phyloP scores from a whole-genome alignment of 257 asterid species.

The Forsythia suspensa region DNA sequence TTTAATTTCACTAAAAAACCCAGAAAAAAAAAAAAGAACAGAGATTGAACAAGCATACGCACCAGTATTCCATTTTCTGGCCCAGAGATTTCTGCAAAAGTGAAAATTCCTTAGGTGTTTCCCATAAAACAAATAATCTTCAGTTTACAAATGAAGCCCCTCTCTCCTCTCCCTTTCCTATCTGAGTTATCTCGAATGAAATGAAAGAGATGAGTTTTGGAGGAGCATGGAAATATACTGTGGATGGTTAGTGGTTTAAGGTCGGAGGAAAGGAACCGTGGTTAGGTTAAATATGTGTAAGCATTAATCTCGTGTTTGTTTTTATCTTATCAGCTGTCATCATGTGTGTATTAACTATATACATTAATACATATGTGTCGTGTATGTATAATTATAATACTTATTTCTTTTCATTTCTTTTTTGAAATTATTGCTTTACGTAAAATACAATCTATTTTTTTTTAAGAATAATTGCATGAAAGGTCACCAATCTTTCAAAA shows the following conservation, averaged over 20 bases:
- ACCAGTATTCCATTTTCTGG: conserved; percentile 34
- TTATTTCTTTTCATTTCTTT: too few species aligned
- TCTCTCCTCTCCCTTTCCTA: not conserved
- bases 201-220: conserved; percentile 1
- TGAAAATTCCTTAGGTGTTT: conserved; percentile 6
- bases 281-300: conserved; percentile 37
- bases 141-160: conserved; percentile 22
- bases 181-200: not conserved
- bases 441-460: too few species aligned
- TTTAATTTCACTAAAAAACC: not conserved
- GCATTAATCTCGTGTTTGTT: not conserved
- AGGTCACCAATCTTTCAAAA: too few species aligned
- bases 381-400: too few species aligned
- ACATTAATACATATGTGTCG: too few species aligned
- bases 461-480: too few species aligned
- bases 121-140: conserved; percentile 30
- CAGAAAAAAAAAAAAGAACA: conserved; percentile 14
- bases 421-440: too few species aligned
- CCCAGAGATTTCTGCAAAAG: conserved; percentile 12
- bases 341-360: not conserved
- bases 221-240: conserved; percentile 13
- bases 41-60: conserved; percentile 33
- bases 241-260: conserved; percentile 29
- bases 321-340: not conserved
- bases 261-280: conserved; percentile 51